These are phyloP conservation scores for Fusarium redolens DNA, from an alignment of 2,329 filamentous ascomycete species.

Conservation along the genomic window DNA sequence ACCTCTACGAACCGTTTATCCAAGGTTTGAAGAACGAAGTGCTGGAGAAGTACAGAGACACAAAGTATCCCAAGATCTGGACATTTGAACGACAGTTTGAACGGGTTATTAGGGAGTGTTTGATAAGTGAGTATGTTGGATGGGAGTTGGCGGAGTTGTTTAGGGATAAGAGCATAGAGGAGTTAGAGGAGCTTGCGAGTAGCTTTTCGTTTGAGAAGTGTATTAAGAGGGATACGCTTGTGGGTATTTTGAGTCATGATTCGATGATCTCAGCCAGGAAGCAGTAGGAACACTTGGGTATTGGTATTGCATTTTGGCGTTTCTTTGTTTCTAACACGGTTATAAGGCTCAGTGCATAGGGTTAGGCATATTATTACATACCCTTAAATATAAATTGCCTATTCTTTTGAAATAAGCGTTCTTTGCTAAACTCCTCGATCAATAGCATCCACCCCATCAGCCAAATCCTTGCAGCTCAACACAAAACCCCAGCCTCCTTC, in stretches of 20 bases:
- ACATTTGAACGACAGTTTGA: conserved; percentile 63
- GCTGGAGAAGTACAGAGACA: conserved; percentile 53
- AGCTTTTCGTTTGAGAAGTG: conserved; percentile 67
- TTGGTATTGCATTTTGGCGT: not conserved
- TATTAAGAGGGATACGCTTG: conserved; percentile 61
- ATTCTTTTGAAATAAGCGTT: too few relatives aligned
- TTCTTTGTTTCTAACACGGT: not conserved
- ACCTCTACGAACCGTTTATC: conserved; percentile 54
- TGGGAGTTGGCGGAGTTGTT: conserved; percentile 69
- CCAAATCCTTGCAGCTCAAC: not conserved
- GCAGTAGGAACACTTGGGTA: not conserved
- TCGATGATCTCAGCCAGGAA: not conserved
- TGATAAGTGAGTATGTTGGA: conserved; percentile 61
- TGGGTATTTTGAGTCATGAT: conserved; percentile 57
- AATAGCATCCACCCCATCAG: not conserved
- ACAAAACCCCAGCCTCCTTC: not conserved
- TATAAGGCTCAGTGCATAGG: too few relatives aligned
- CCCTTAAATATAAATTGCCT: too few relatives aligned
- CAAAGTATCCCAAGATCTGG: conserved; percentile 62
- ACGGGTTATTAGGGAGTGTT: conserved; percentile 52
- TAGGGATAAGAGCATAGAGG: conserved; percentile 58
- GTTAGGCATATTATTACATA: too few relatives aligned
- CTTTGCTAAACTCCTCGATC: not conserved
- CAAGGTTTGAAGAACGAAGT: conserved; percentile 58
- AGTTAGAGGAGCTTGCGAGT: conserved; percentile 64